Base-by-base conservation (phyloP, 2,329 filamentous ascomycete species). In the Talaromyces sp. region DNA sequence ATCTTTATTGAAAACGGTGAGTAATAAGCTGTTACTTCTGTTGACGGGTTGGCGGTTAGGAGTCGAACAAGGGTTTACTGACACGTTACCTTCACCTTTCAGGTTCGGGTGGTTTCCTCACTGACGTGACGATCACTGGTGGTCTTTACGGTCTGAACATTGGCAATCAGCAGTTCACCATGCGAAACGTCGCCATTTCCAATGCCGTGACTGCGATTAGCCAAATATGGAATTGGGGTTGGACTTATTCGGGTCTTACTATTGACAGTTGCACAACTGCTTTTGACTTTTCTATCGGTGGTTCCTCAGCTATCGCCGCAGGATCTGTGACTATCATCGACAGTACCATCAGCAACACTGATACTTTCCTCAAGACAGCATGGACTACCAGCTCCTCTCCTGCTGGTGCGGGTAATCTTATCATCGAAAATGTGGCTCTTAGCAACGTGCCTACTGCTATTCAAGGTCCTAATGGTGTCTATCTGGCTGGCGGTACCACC, bases 161-260 rank as follows among this genome's bases (percentile, higher is more conserved):
- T 63, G 87, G 87, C 28, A 87, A 82, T 64, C 87, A 90, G 75
- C 88, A 90, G 66, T 85, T 84, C 66, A 88, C 85, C 0, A 84
- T 82, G 63, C 79, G 81, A 9, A 84, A 85, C 65, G 67, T 88
- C 33, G 80, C 74, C 0, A 84, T 87, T 69, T 77, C 80, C 44
- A 76, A 80, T 48, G 78, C 77, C 18, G 74, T 77, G 0, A 86
- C 82, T 0, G 83, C 81, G 1, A 84, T 88, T 54, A 79, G 81
- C 25, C 80, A 85, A 66, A 74, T 83, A 9, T 87, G 84, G 84
- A 77, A 84, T 64, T 87, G 85, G 85, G 82, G 82, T 0, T 87
- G 80, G 81, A 83, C 80, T 0, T 84, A 82, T 63, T 78, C 81
- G 64, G 76, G 76, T 4, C 70, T 86, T 42, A 77, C 64, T 1